phyloP scores from a whole-genome alignment of 164 flowering plant genomes.

The Stephania japonica region DNA sequence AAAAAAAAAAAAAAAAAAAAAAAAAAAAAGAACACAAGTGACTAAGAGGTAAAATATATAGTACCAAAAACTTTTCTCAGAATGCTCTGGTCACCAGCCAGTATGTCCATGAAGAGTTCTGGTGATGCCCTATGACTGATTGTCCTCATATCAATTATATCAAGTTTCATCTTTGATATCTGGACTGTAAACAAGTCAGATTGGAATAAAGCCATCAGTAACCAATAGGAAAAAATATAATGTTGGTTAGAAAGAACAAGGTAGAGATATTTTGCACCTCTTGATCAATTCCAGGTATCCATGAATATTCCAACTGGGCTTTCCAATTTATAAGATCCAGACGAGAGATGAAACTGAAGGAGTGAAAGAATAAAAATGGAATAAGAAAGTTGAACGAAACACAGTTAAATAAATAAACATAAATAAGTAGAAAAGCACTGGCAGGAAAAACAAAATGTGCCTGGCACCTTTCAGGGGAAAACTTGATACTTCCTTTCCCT shows the following conservation, averaged over 20 bases:
- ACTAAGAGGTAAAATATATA: constrained; percentile 9
- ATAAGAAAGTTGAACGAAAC: neutral
- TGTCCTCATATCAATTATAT: constrained; percentile 60
- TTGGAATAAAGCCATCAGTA: constrained; percentile 10
- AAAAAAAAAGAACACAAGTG: neutral
- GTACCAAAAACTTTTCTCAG: constrained; percentile 84
- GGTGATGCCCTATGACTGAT: constrained; percentile 39
- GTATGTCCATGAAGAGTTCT: constrained; percentile 56
- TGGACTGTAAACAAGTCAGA: constrained; percentile 92
- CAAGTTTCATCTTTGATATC: constrained; percentile 59
- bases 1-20: no score
- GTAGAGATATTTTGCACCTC: constrained; percentile 42
- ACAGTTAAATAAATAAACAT: neutral
- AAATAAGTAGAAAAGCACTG: neutral
- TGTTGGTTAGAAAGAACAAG: neutral
- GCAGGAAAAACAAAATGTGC: neutral
- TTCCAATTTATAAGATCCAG: constrained; percentile 80
- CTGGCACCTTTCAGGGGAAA: constrained; percentile 71
- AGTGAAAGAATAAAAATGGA: constrained; percentile 6
- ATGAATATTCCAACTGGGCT: constrained; percentile 63
- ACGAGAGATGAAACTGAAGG: constrained; percentile 56
- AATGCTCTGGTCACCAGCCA: constrained; percentile 73
- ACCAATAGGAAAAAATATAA: neutral
- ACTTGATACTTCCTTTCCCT: constrained; percentile 23
- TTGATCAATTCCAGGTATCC: constrained; percentile 31